phyloP scores from a whole-genome alignment of 2,329 filamentous ascomycete species.

The Tolypocladium capitatum region DNA sequence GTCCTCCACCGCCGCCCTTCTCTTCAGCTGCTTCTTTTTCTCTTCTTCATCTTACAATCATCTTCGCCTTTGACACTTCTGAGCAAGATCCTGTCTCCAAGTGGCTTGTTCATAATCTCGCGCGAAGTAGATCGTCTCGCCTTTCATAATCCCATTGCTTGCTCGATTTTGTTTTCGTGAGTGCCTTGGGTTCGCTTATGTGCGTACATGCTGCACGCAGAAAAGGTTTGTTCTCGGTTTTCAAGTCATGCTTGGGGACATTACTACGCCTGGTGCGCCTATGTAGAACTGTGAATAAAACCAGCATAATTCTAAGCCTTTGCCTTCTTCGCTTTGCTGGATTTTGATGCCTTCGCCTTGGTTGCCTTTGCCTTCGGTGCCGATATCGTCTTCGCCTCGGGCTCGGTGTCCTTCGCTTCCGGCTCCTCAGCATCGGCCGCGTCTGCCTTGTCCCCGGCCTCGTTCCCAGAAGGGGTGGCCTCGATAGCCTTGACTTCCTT shows the following conservation, averaged over 20 bases:
- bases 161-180: slow-evolving; percentile 27
- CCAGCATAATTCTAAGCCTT: slow-evolving; percentile 18
- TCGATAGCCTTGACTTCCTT: slow-evolving; percentile 22
- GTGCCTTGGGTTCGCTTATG: slow-evolving; percentile 49
- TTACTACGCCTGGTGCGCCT: background rate
- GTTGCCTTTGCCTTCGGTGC: slow-evolving; percentile 19
- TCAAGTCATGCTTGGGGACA: background rate
- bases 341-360: slow-evolving; percentile 7
- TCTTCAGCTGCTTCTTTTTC: slow-evolving; percentile 7
- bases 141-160: slow-evolving; percentile 48
- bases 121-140: slow-evolving; percentile 42
- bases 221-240: background rate
- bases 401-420: slow-evolving; percentile 7
- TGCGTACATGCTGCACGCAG: slow-evolving; percentile 37
- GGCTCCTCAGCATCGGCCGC: slow-evolving; percentile 9
- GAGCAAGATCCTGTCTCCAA: slow-evolving; percentile 16
- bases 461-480: slow-evolving; percentile 13
- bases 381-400: slow-evolving; percentile 11
- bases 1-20: background rate
- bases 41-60: slow-evolving; percentile 35
- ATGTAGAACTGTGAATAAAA: slow-evolving; percentile 5
- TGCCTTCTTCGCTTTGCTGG: slow-evolving; percentile 22
- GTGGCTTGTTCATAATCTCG: slow-evolving; percentile 31
- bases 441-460: slow-evolving; percentile 7
- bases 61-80: slow-evolving; percentile 23